Evolutionary conservation across 768 basidiomycete genomes (phyloP).

Genomic region (Mycena sanguinolenta): DNA sequence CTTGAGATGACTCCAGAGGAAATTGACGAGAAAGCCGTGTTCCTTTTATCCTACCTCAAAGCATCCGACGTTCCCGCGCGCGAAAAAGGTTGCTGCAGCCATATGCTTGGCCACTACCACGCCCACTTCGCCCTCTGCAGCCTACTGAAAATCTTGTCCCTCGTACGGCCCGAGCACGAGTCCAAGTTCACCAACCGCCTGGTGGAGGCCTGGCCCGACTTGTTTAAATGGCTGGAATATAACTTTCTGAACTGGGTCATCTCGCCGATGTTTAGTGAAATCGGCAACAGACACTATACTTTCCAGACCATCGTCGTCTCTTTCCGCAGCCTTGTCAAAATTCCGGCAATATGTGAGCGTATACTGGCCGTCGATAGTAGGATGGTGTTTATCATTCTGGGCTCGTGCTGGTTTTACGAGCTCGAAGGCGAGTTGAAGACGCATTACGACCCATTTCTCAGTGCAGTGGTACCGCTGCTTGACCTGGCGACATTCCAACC

Average conservation of each 20-base stretch:
- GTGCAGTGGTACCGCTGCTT: slow-evolving; percentile 35
- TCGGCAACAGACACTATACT: slow-evolving; percentile 19
- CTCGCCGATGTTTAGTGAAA: slow-evolving; percentile 24
- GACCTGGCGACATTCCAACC: slow-evolving; percentile 31
- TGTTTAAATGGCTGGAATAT: slow-evolving; percentile 34
- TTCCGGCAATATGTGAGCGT: slow-evolving; percentile 28
- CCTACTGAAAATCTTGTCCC: slow-evolving; percentile 29
- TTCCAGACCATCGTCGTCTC: slow-evolving; percentile 27
- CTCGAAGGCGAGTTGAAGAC: slow-evolving; percentile 32
- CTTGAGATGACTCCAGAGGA: slow-evolving; percentile 25
- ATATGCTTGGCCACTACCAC: slow-evolving; percentile 32
- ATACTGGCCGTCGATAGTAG: slow-evolving; percentile 23
- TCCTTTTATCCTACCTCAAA: slow-evolving; percentile 28
- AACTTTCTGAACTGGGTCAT: slow-evolving; percentile 34
- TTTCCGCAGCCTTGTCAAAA: slow-evolving; percentile 36
- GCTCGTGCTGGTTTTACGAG: slow-evolving; percentile 37
- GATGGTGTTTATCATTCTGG: slow-evolving; percentile 27
- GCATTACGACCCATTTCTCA: slow-evolving; percentile 7
- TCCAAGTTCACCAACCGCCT: slow-evolving; percentile 26
- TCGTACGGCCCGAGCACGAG: slow-evolving; percentile 26
- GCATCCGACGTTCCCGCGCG: slow-evolving; percentile 29
- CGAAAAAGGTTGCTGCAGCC: slow-evolving; percentile 28
- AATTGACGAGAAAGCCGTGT: slow-evolving; percentile 22
- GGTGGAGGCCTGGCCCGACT: slow-evolving; percentile 32
- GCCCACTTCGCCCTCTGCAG: slow-evolving; percentile 28